phyloP scores from a whole-genome alignment of 345 rosid genomes.

The Lepidium didymum region DNA sequence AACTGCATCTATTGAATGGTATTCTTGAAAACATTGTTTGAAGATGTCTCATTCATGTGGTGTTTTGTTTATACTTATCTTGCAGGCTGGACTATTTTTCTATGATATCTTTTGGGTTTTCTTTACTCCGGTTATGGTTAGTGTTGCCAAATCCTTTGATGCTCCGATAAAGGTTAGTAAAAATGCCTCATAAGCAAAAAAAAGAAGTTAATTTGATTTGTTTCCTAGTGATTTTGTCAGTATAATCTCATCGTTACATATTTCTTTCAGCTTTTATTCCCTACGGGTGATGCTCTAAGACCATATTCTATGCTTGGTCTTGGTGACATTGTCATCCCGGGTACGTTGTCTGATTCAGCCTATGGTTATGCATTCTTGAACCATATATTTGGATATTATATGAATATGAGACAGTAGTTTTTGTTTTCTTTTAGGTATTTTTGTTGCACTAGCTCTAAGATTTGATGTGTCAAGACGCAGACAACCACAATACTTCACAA shows the following conservation, averaged over 20 bases:
- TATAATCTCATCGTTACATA: not conserved
- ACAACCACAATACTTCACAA: slow-evolving; percentile 78
- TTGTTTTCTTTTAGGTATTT: slow-evolving; percentile 52
- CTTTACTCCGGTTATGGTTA: slow-evolving; percentile 99
- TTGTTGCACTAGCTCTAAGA: slow-evolving; percentile 91
- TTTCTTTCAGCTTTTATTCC: slow-evolving; percentile 76
- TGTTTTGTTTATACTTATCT: slow-evolving; percentile 6
- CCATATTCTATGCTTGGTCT: slow-evolving; percentile 99
- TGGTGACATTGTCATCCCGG: slow-evolving; percentile 99
- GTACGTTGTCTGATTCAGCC: slow-evolving; percentile 32
- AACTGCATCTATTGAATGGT: not conserved
- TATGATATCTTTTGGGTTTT: slow-evolving; percentile 99
- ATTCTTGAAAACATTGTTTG: not conserved
- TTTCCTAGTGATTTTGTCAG: not conserved
- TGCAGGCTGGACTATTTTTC: slow-evolving; percentile 92
- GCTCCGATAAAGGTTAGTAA: slow-evolving; percentile 95
- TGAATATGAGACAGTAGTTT: not conserved
- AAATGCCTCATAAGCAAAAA: not conserved
- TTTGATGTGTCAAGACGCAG: slow-evolving; percentile 94
- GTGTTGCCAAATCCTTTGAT: slow-evolving; percentile 97
- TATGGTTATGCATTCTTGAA: not conserved
- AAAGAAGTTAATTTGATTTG: not conserved
- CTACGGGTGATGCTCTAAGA: slow-evolving; percentile 62
- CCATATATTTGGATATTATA: not conserved
- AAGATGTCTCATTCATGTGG: not conserved